Base-by-base conservation (phyloP, 495 filamentous ascomycete species). In the Podospora fimiseda region DNA sequence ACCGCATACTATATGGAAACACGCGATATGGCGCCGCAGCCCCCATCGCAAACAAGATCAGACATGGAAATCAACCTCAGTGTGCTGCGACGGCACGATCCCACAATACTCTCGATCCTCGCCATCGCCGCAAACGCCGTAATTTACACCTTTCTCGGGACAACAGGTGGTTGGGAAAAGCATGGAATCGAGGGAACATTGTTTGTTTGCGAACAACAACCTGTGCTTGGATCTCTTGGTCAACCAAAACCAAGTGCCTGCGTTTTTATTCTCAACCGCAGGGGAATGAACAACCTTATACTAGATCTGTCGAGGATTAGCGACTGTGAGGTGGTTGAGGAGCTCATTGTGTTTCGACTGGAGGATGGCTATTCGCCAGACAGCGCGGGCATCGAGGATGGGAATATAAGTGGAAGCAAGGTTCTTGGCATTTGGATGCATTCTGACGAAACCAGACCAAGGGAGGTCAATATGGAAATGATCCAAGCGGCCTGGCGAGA, bases 41-140 rank as follows among this genome's bases (percentile, higher is more conserved):
- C 63, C 30, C 55, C 72, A 18, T 74, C 75, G 18, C 76, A 79
- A 33, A 62, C 70, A 3, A 84, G 83, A 55, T 79, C 83, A 54
- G 92, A 89, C 70, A 81, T 82, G 30, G 85, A 91, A 56, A 81
- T 95, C 48, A 96, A 95, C 71, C 75, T 93, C 62, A 70, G 76
- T 48, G 90, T 94, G 30, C 73, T 95, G 15, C 82, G 77, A 22
- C 85, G 88, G 43, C 87, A 94, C 67, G 77, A 85, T 45, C 85
- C 88, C 27, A 63, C 70, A 53, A 78, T 92, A 54, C 73, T 67
- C 40, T 71, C 73, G 39, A 85, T 96, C 59, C 69, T 87, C 44
- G 83, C 81, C 46, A 84, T 90, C 54, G 88, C 88, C 16, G 83
- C 85, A 21, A 90, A 88, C 64, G 83, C 83, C 41, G 85, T 89